Percentiles rank a stretch among this genome's conserved stretches.
Conservation (phyloP, 1,139 yeast species). For the Yamadazyma conglobata region DNA sequence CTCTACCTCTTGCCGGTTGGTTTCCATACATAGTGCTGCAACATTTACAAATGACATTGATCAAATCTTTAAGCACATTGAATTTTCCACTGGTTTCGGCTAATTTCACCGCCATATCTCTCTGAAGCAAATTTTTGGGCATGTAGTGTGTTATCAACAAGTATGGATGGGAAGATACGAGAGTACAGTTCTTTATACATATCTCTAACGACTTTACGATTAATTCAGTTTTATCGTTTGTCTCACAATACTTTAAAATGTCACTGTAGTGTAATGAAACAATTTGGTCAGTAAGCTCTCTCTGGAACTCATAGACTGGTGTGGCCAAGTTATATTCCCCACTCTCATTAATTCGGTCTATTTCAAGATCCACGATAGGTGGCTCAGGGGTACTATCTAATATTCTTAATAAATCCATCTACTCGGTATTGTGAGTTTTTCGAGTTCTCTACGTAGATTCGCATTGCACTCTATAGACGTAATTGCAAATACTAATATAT, state of each 20-base stretch:
- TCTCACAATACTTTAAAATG: slow-evolving; percentile 81
- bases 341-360: slow-evolving; percentile 35
- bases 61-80: slow-evolving; percentile 58
- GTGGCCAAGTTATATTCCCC: slow-evolving; percentile 83
- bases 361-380: slow-evolving; percentile 56
- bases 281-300: slow-evolving; percentile 88
- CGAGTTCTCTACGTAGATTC: too few species aligned
- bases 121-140: slow-evolving; percentile 75
- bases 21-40: slow-evolving; percentile 5
- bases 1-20: not conserved
- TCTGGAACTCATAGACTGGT: slow-evolving; percentile 85
- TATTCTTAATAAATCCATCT: slow-evolving; percentile 73
- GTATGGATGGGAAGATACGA: slow-evolving; percentile 87
- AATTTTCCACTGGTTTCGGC: slow-evolving; percentile 88
- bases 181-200: slow-evolving; percentile 68
- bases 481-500: too few species aligned
- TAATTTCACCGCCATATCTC: slow-evolving; percentile 72
- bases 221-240: slow-evolving; percentile 52
- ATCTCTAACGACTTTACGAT: slow-evolving; percentile 68
- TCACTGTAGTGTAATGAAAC: slow-evolving; percentile 89
- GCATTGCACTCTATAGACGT: too few species aligned
- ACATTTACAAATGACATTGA: slow-evolving; percentile 33
- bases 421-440: not conserved
- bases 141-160: slow-evolving; percentile 77
- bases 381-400: slow-evolving; percentile 87